A percentile compares a stretch with the other conserved stretches of the same genome.
Conservation (phyloP, 2,329 filamentous ascomycete species). For the Aureobasidium sp. region DNA sequence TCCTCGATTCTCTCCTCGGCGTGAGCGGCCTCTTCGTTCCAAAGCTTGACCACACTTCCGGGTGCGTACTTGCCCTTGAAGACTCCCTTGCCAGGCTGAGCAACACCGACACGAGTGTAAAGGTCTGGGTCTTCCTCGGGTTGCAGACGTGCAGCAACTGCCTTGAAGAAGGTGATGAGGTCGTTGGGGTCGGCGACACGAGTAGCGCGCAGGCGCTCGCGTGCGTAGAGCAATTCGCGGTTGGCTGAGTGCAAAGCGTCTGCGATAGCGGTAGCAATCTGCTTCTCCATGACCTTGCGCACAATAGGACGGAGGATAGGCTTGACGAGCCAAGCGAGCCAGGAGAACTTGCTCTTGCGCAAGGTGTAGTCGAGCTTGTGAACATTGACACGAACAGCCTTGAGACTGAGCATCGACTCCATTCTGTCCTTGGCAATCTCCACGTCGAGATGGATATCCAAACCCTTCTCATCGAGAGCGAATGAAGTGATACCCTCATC, state of each 20-base stretch:
- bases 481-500: slow-evolving; percentile 84
- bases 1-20: slow-evolving; percentile 70
- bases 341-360: slow-evolving; percentile 64
- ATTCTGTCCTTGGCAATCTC: slow-evolving; percentile 70
- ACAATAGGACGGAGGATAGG: slow-evolving; percentile 75
- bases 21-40: slow-evolving; percentile 66
- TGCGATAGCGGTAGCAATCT: slow-evolving; percentile 63
- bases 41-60: slow-evolving; percentile 81
- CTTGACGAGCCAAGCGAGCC: slow-evolving; percentile 74
- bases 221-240: slow-evolving; percentile 75
- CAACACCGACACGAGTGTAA: slow-evolving; percentile 63
- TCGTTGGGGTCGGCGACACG: slow-evolving; percentile 74
- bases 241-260: slow-evolving; percentile 66
- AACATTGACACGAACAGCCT: slow-evolving; percentile 67
- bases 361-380: slow-evolving; percentile 80
- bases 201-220: slow-evolving; percentile 78
- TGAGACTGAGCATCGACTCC: slow-evolving; percentile 73
- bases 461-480: slow-evolving; percentile 73
- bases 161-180: slow-evolving; percentile 71
- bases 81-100: slow-evolving; percentile 50
- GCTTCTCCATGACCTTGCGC: slow-evolving; percentile 67
- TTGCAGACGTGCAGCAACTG: slow-evolving; percentile 66
- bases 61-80: slow-evolving; percentile 84
- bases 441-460: slow-evolving; percentile 78
- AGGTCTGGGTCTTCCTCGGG: slow-evolving; percentile 68